phyloP scores from a whole-genome alignment of 192 early-diverging fungal species.

The Backusella mclennaniae region DNA sequence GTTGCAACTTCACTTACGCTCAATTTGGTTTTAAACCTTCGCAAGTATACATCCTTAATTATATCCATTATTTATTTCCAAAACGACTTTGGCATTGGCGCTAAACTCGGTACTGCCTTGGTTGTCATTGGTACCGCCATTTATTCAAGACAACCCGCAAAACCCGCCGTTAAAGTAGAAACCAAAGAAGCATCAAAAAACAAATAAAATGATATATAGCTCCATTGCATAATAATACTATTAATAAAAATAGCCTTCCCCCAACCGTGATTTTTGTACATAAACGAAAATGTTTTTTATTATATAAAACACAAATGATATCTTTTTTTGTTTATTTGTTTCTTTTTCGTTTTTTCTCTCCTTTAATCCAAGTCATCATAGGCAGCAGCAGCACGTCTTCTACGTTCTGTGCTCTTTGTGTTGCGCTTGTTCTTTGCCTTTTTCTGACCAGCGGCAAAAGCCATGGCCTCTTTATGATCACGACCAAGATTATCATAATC shows the following conservation, averaged over 20 bases:
- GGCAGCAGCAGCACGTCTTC: constrained; percentile 19
- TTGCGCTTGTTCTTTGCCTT: constrained; percentile 28
- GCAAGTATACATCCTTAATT: constrained; percentile 81
- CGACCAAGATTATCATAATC: constrained; percentile 91
- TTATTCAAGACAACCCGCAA: constrained; percentile 44
- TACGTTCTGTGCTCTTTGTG: constrained; percentile 27
- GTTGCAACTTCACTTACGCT: constrained; percentile 78
- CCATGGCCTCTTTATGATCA: constrained; percentile 59
- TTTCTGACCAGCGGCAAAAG: constrained; percentile 52
- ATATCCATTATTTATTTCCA: constrained; percentile 80
- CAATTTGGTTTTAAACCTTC: constrained; percentile 83
- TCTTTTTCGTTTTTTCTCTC: background rate
- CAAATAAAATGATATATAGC: background rate
- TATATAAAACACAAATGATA: constrained; percentile 7
- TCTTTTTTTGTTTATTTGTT: background rate
- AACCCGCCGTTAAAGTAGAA: background rate
- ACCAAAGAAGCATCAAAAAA: background rate
- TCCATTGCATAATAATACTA: background rate
- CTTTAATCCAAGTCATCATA: constrained; percentile 10
- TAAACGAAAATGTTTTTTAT: background rate
- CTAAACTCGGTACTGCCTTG: constrained; percentile 65
- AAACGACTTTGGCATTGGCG: constrained; percentile 67
- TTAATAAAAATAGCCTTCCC: background rate
- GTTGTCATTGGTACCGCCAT: constrained; percentile 81
- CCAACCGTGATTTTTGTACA: background rate